A percentile compares a stretch with the other conserved stretches of the same genome.
Evolutionary conservation across 257 asterid genomes (phyloP).

Genomic region (Salvia rosmarinus): DNA sequence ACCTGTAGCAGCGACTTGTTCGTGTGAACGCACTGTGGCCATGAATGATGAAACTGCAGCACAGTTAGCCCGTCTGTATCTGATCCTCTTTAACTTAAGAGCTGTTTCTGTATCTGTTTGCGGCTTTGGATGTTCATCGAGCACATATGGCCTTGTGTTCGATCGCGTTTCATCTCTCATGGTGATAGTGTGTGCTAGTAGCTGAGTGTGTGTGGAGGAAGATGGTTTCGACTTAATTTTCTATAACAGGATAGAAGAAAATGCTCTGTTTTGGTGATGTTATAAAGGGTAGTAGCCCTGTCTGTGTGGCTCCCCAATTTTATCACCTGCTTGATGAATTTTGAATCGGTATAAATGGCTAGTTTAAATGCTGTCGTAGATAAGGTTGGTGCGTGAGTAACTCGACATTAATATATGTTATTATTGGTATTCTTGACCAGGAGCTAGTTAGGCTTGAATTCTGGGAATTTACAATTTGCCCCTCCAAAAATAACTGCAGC

Average conservation of each 20-base stretch:
- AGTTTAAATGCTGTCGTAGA: not conserved
- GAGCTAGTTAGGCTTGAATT: not conserved
- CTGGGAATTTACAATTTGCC: not conserved
- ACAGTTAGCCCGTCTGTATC: constrained; percentile 31
- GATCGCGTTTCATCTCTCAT: constrained; percentile 52
- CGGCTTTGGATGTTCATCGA: constrained; percentile 49
- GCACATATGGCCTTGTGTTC: constrained; percentile 35
- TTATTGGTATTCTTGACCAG: not conserved
- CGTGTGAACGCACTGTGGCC: constrained; percentile 32
- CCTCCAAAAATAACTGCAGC: not conserved
- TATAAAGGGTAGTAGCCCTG: constrained; percentile 62
- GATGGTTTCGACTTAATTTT: constrained; percentile 22
- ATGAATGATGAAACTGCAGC: constrained; percentile 52
- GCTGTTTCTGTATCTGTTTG: constrained; percentile 56
- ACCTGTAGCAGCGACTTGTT: constrained; percentile 48
- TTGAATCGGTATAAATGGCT: constrained; percentile 41
- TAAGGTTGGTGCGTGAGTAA: not conserved
- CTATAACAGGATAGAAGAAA: constrained; percentile 25
- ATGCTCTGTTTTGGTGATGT: constrained; percentile 35
- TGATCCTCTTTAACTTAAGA: constrained; percentile 51
- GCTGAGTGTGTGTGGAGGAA: not conserved
- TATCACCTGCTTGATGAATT: constrained; percentile 38
- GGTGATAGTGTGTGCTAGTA: constrained; percentile 32
- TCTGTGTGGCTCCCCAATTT: constrained; percentile 65
- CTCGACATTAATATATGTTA: not conserved